Percentiles rank a stretch among this genome's conserved stretches.
These are phyloP conservation scores for Tricholoma sp. DNA, from an alignment of 768 basidiomycete genomes.

Conservation along the genomic window DNA sequence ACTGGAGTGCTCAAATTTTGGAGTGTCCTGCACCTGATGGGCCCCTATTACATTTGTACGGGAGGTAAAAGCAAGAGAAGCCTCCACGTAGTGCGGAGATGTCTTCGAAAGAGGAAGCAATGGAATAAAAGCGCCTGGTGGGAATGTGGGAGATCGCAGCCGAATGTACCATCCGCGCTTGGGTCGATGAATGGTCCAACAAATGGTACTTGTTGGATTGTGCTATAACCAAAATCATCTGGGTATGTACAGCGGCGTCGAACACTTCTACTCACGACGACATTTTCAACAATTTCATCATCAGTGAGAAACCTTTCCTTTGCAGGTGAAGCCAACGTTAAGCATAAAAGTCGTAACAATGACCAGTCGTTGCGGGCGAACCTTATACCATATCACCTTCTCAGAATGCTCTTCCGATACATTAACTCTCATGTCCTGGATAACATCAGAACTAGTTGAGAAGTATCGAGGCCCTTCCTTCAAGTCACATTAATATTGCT, in stretches of 20 bases:
- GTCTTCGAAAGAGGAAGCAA: conserved; percentile 43
- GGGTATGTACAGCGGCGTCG: neutral
- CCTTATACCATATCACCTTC: conserved; percentile 72
- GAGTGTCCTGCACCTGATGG: conserved; percentile 8
- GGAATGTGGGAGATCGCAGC: conserved; percentile 65
- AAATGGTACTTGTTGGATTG: conserved; percentile 56
- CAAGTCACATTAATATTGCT: neutral
- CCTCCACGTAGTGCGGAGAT: conserved; percentile 45
- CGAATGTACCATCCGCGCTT: conserved; percentile 85
- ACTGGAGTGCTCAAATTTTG: conserved; percentile 18
- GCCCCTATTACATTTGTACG: conserved; percentile 35
- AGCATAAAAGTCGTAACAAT: neutral
- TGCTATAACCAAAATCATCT: conserved; percentile 36
- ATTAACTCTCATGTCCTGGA: conserved; percentile 64
- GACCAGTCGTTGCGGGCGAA: conserved; percentile 20
- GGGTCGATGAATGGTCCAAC: conserved; percentile 78
- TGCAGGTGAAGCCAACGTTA: conserved; percentile 12
- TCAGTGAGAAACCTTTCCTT: conserved; percentile 74
- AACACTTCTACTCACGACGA: conserved; percentile 47
- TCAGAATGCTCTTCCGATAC: conserved; percentile 53
- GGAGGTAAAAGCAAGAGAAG: conserved; percentile 46
- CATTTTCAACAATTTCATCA: conserved; percentile 69
- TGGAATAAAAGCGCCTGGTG: conserved; percentile 54
- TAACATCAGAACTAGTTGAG: conserved; percentile 54
- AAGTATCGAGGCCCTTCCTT: neutral